Base-by-base conservation (phyloP, 2,329 filamentous ascomycete species). In the Geoglossum cookeanum region DNA sequence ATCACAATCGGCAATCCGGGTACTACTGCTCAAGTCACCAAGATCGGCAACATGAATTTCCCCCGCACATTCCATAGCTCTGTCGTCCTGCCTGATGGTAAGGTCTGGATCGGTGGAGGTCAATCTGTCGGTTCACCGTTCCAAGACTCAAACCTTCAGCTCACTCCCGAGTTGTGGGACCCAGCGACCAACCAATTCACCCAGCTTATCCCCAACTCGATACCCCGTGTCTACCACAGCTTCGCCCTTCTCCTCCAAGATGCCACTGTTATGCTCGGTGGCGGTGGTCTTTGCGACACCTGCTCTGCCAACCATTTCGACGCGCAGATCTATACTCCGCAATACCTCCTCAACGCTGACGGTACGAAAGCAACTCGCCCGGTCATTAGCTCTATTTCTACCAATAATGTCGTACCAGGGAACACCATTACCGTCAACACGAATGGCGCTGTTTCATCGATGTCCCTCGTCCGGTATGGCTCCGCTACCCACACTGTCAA, bases 401-500 rank as follows among this genome's bases (percentile, higher is more conserved):
- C 64, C 4, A 58, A 63, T 0, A 65, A 59, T 3, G 64, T 70
- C 11, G 59, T 71, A 3, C 68, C 69, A 0, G 66, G 59, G 0
- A 64, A 59, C 0, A 63, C 61, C 37, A 61, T 74, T 29, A 66
- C 62, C 0, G 67, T 71, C 8, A 62, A 60, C 1, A 68, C 67
- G 5, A 58, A 65, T 29, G 58, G 59, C n/a, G 60, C 62, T 4
- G 62, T 65, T 0, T 61, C 62, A 13, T 67, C 63, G 1, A 71
- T 72, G 44, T 68, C 72, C 0, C 63, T 80, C 13, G 64, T 81
- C 32, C 69, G 78, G 4, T 70, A 72, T 51, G 73, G 76, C 0
- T 72, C 69, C 3, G 68, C 68, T 3, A 81, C 78, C 0, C 78
- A 80, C 63, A 73, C 75, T 1, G 71, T 80, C 53, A 77, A 81